A percentile compares a stretch with the other conserved stretches of the same genome.
Conservation (phyloP, 305 asterid species). For the Fraxinus angustifolia region DNA sequence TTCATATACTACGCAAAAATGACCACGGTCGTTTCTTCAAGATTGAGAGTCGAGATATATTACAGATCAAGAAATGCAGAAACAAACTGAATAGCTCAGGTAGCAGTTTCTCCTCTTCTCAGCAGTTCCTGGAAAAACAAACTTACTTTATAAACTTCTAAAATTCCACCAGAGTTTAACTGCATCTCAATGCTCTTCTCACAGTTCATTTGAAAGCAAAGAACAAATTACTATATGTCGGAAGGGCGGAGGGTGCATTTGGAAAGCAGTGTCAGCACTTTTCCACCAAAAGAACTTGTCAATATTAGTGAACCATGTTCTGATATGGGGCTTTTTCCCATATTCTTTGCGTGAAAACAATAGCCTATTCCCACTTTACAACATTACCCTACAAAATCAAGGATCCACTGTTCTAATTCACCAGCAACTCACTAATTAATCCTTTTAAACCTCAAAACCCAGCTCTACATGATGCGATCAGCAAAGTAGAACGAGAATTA, state of each 20-base stretch:
- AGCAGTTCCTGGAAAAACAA: slow-evolving; percentile 65
- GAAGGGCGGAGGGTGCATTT: not conserved
- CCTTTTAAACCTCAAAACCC: not conserved
- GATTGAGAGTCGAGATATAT: slow-evolving; percentile 31
- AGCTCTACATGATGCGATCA: not conserved
- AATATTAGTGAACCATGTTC: not conserved
- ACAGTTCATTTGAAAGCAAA: not conserved
- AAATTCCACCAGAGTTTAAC: not conserved
- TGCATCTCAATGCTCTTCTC: not conserved
- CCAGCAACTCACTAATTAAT: not conserved
- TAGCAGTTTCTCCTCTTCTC: slow-evolving; percentile 59
- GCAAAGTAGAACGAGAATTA: not conserved
- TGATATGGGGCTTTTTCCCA: not conserved
- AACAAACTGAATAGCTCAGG: slow-evolving; percentile 30
- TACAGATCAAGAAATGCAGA: slow-evolving; percentile 31
- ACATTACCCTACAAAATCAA: not conserved
- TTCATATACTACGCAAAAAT: slow-evolving; percentile 29
- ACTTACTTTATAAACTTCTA: slow-evolving; percentile 6
- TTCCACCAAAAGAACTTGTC: not conserved
- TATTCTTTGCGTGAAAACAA: not conserved
- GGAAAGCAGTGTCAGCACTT: not conserved
- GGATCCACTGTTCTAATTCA: not conserved
- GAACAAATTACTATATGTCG: not conserved
- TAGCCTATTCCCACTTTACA: not conserved
- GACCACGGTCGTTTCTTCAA: slow-evolving; percentile 19